phyloP scores from a whole-genome alignment of 192 early-diverging fungal species.

The Coemansia asiatica region DNA sequence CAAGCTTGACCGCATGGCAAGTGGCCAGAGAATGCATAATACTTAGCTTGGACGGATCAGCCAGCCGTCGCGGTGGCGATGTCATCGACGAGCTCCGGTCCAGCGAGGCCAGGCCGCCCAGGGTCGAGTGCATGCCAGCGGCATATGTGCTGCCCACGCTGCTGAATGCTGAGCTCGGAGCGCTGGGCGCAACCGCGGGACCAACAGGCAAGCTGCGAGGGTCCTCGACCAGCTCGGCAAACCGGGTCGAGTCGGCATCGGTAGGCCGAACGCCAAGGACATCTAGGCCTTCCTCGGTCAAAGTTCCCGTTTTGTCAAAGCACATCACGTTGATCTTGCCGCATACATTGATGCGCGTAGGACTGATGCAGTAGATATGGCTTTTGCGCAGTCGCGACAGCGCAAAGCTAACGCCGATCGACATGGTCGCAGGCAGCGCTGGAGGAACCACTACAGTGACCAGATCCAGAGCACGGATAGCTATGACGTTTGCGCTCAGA shows the following conservation, averaged over 20 bases:
- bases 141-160: conserved; percentile 38
- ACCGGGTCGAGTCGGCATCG: conserved; percentile 48
- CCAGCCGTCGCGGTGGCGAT: conserved; percentile 35
- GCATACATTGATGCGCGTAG: conserved; percentile 91
- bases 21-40: conserved; percentile 70
- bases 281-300: conserved; percentile 95
- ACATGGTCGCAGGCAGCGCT: conserved; percentile 96
- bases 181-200: conserved; percentile 22
- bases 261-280: conserved; percentile 84
- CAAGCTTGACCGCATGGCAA: conserved; percentile 86
- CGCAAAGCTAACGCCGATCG: conserved; percentile 95
- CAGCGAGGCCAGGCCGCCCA: conserved; percentile 35
- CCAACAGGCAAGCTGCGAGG: conserved; percentile 50
- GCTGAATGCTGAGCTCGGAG: conserved; percentile 54
- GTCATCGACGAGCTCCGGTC: conserved; percentile 51
- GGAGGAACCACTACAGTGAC: conserved; percentile 97
- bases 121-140: conserved; percentile 10
- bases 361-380: conserved; percentile 91
- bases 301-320: conserved; percentile 98
- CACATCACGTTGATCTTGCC: conserved; percentile 96
- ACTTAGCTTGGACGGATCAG: conserved; percentile 45
- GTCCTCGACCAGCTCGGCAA: conserved; percentile 52
- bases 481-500: conserved; percentile 67
- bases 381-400: conserved; percentile 75
- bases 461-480: conserved; percentile 91